Evolutionary conservation across 805 yeast species (phyloP), one percentile per base, ranked within the genome.

Genomic region (Myxozyma nipponensis): DNA sequence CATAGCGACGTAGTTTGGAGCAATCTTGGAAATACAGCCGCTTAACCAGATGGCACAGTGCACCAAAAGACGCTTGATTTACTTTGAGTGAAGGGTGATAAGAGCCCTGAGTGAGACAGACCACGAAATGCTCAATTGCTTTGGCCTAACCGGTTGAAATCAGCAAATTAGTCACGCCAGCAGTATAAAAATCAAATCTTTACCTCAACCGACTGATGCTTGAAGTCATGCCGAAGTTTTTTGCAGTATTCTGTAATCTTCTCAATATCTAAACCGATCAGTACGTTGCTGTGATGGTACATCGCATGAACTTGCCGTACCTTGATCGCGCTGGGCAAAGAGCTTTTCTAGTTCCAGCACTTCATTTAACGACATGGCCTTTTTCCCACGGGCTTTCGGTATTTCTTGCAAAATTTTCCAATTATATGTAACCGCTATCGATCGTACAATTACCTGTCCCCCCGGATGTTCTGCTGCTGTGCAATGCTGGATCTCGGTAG

Each of bases 21-120:
- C 65, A 63, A 35, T 71, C 66, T 46, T 64, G 79, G 57, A 69
- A 67, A 22, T 72, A 69, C 5, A 72, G 67, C 7, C 79, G 64
- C 51, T 74, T 73, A 22, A 72, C 66, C 15, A 76, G 57, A 57
- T 76, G 75, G 53, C 77, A 73, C 18, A 75, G 58, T 25, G 77
- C 62, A 1, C 77, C 70, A 51, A 75, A 74, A 0, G 76, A 64
- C 36, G 46, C 42, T 21, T 54, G 58, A 3, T 50, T 40, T 17
- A 54, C 46, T 32, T 46, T 39, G 28, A 41, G n/a, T 18, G 44
- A 32, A 13, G 36, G 38, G 25, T 47, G 24, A 34, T 22, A 47
- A 2, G 56, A 46, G 4, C 55, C 51, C 19, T 47, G 36, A 18
- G 45, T 44, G 19, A 53, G 40, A 37, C 30, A 46, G 18, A 17